Evolutionary conservation across 75 land plant species (phyloP).

Genomic region (Picea glauca): DNA sequence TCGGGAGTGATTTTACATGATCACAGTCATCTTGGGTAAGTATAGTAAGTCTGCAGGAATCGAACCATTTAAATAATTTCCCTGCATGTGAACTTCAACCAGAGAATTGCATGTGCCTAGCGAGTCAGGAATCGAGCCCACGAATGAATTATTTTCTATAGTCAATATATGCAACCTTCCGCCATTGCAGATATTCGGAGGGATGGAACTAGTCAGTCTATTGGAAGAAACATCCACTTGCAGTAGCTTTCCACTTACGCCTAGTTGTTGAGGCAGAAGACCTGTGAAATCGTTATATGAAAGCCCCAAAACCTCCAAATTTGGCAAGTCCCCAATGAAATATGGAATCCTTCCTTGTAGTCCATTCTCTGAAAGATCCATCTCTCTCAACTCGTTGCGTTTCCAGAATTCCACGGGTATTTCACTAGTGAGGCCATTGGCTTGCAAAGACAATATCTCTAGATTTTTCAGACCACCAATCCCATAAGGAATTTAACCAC

Average conservation of each 20-base stretch:
- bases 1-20: no score
- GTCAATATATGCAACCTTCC: conserved; percentile 54
- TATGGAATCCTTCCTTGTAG: conserved; percentile 63
- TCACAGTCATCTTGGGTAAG: no score
- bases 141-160: conserved; percentile 55
- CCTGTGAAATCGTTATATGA: conserved; percentile 83
- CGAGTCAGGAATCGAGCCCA: conserved; percentile 66
- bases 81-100: conserved; percentile 66
- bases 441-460: no score
- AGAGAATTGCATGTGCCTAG: conserved; percentile 57
- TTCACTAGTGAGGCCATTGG: no score
- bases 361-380: no score
- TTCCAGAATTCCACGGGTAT: no score
- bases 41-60: conserved; percentile 27
- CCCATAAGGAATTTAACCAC: no score
- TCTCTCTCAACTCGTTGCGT: no score
- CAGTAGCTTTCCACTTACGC: not conserved
- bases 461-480: no score
- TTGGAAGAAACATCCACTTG: not conserved
- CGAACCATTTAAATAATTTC: conserved; percentile 61
- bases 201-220: conserved; percentile 15
- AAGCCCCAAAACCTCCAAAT: conserved; percentile 51
- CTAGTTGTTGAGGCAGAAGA: not conserved
- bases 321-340: conserved; percentile 50
- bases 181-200: conserved; percentile 34